These are phyloP conservation scores for Penicillium coprophilum DNA, from an alignment of 495 filamentous ascomycete genomes.

Conservation along the genomic window DNA sequence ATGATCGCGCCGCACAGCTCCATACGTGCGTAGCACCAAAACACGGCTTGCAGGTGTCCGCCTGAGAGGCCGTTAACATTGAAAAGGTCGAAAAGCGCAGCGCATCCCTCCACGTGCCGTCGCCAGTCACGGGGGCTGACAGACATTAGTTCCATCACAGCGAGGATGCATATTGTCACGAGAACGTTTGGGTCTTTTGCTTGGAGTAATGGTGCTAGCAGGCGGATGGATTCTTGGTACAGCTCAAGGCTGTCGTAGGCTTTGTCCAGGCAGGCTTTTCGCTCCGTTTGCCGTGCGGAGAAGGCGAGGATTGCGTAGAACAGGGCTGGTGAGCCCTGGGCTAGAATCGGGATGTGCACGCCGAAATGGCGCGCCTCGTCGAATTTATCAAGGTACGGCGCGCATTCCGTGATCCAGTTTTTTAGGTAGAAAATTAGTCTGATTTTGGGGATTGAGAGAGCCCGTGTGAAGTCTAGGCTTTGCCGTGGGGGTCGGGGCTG, in stretches of 20 bases:
- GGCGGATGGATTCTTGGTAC: constrained; percentile 39
- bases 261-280: constrained; percentile 33
- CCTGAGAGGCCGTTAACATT: constrained; percentile 36
- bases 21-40: constrained; percentile 48
- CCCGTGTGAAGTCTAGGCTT: constrained; percentile 30
- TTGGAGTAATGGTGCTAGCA: constrained; percentile 30
- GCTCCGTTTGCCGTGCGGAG: constrained; percentile 37
- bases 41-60: constrained; percentile 39
- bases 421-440: constrained; percentile 29
- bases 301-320: constrained; percentile 40
- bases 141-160: constrained; percentile 45
- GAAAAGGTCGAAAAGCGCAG: constrained; percentile 38
- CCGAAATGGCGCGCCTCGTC: constrained; percentile 37
- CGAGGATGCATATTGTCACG: constrained; percentile 31
- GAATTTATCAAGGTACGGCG: constrained; percentile 44
- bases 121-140: constrained; percentile 41
- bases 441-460: constrained; percentile 27
- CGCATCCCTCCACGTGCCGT: constrained; percentile 44
- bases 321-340: constrained; percentile 32
- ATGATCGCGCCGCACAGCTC: constrained; percentile 46
- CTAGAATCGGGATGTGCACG: constrained; percentile 35
- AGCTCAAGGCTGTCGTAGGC: constrained; percentile 38
- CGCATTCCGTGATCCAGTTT: constrained; percentile 34
- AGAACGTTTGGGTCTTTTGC: constrained; percentile 36
- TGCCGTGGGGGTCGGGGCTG: constrained; percentile 14